phyloP scores from a whole-genome alignment of 495 filamentous ascomycete species.

The Penicillium argentinense region DNA sequence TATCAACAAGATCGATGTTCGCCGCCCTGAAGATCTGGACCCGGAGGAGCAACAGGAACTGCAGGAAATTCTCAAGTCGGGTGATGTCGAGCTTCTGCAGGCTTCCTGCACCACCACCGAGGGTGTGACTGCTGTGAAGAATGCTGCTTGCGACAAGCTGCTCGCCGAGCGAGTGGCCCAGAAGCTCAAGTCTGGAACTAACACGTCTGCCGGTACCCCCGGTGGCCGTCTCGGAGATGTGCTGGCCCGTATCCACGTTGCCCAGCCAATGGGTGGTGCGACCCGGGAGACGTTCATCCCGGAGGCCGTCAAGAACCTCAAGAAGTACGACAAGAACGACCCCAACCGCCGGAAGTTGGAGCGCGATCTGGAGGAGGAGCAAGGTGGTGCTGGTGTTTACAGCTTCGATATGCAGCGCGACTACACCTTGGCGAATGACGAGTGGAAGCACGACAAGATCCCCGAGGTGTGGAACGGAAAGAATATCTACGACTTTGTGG shows the following conservation, averaged over 20 bases:
- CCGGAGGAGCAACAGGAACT: slow-evolving; percentile 74
- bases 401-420: slow-evolving; percentile 86
- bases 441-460: slow-evolving; percentile 95
- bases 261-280: slow-evolving; percentile 79
- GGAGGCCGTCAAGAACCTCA: slow-evolving; percentile 72
- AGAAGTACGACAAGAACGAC: slow-evolving; percentile 88
- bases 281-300: slow-evolving; percentile 81
- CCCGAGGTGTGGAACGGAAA: slow-evolving; percentile 91
- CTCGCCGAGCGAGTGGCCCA: slow-evolving; percentile 90
- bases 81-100: slow-evolving; percentile 86
- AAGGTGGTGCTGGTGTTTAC: slow-evolving; percentile 93
- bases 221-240: slow-evolving; percentile 83
- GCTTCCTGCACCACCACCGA: slow-evolving; percentile 94
- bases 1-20: slow-evolving; percentile 96
- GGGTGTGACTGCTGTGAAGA: slow-evolving; percentile 91
- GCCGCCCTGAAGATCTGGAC: slow-evolving; percentile 84
- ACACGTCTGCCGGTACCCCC: slow-evolving; percentile 60
- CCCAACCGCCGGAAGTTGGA: slow-evolving; percentile 75
- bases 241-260: slow-evolving; percentile 91
- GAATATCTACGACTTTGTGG: slow-evolving; percentile 96
- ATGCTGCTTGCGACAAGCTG: slow-evolving; percentile 88
- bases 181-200: slow-evolving; percentile 88
- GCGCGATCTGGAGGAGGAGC: slow-evolving; percentile 86
- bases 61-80: slow-evolving; percentile 75
- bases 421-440: slow-evolving; percentile 77